A percentile compares a stretch with the other conserved stretches of the same genome.
phyloP scores from a whole-genome alignment of 352 stramenopile species.

The Phytophthora agathidicida region DNA sequence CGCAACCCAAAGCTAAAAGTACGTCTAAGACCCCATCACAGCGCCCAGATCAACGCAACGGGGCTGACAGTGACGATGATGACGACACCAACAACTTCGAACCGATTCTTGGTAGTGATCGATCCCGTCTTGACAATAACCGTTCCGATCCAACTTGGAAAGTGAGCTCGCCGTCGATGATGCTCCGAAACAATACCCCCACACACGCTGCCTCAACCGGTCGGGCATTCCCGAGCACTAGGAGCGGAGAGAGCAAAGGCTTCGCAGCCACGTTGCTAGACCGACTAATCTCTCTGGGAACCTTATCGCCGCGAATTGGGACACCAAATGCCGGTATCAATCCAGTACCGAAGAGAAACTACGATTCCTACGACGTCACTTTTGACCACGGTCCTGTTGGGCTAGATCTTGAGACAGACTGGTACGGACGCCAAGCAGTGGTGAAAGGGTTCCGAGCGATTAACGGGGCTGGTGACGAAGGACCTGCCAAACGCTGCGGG shows the following conservation, averaged over 20 bases:
- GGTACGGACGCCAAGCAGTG: constrained; percentile 73
- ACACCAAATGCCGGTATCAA: background rate
- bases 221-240: constrained; percentile 10
- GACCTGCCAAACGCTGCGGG: constrained; percentile 59
- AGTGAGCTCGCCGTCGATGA: constrained; percentile 11
- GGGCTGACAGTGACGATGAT: constrained; percentile 13
- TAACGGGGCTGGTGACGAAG: constrained; percentile 49
- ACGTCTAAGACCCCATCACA: background rate
- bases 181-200: constrained; percentile 28
- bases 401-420: constrained; percentile 75
- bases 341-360: constrained; percentile 37
- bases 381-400: constrained; percentile 70
- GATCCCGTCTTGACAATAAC: constrained; percentile 10
- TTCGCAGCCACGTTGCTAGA: constrained; percentile 22
- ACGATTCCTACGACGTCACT: constrained; percentile 75
- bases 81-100: constrained; percentile 10
- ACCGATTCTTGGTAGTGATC: constrained; percentile 11
- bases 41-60: constrained; percentile 4
- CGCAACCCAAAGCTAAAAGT: constrained; percentile 6
- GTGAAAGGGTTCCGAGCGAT: constrained; percentile 73
- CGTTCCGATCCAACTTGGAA: constrained; percentile 7
- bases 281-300: constrained; percentile 15
- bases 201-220: constrained; percentile 25
- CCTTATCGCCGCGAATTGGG: constrained; percentile 13
- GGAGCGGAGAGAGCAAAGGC: constrained; percentile 16